Conservation (phyloP, 345 rosid genomes). For the Eucalyptus tenuipes region DNA sequence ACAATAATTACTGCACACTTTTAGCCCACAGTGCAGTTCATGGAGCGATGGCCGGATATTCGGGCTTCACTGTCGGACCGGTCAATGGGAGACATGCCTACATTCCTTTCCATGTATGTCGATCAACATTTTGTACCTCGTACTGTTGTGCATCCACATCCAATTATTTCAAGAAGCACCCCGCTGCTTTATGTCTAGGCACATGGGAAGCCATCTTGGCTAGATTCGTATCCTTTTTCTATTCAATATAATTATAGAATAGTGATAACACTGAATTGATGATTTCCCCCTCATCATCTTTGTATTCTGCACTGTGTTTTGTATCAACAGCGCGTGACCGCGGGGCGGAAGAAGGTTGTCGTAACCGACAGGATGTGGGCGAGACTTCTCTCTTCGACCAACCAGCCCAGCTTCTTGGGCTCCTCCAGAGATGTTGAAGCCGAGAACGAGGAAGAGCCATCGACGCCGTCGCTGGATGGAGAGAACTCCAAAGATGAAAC, state of each 20-base stretch:
- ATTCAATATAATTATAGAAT: not conserved
- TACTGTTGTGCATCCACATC: not conserved
- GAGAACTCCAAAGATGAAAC: not conserved
- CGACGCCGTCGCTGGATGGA: not conserved
- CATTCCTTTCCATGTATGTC: conserved; percentile 56
- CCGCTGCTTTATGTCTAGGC: not conserved
- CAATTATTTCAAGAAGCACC: not conserved
- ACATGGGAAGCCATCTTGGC: not conserved
- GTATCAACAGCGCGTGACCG: conserved; percentile 42
- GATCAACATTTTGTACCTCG: not conserved
- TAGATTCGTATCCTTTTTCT: not conserved
- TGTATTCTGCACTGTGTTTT: not conserved
- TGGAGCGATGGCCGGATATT: conserved; percentile 93
- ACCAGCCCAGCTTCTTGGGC: conserved; percentile 68
- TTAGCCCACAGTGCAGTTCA: conserved; percentile 85
- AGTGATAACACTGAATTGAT: not conserved
- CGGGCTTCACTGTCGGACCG: conserved; percentile 70
- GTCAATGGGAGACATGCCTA: conserved; percentile 73
- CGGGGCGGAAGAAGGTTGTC: conserved; percentile 51
- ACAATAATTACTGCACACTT: conserved; percentile 83
- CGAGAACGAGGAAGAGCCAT: not conserved
- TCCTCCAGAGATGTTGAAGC: conserved; percentile 5
- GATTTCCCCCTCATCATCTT: not conserved
- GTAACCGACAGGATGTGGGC: conserved; percentile 92
- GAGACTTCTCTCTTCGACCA: conserved; percentile 56